Conservation (phyloP, 129 eudicot species). For the Apium graveolens region DNA sequence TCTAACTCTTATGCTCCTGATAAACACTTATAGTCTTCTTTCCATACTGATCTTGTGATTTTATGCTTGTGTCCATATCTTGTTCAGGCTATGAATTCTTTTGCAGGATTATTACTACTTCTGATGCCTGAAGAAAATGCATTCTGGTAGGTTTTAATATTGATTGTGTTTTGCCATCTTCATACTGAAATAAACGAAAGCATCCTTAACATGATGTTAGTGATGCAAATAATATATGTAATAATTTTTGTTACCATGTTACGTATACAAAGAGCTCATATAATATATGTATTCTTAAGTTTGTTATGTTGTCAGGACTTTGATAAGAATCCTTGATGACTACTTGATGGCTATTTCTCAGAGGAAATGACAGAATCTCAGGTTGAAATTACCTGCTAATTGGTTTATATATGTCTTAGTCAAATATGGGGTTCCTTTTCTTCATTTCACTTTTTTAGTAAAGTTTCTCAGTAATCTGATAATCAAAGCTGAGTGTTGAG, state of each 20-base stretch:
- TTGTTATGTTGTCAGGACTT: slow-evolving; percentile 53
- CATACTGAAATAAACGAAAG: not conserved
- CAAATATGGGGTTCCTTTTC: not conserved
- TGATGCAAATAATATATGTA: not conserved
- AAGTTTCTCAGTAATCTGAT: not conserved
- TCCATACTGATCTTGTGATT: not conserved
- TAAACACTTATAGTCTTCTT: not conserved
- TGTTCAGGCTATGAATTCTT: slow-evolving; percentile 93
- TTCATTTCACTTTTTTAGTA: not conserved
- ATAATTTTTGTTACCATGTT: not conserved
- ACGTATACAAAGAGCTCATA: not conserved
- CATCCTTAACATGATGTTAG: not conserved
- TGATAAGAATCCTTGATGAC: slow-evolving; percentile 90
- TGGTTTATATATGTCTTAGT: not conserved
- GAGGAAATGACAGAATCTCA: slow-evolving; percentile 95
- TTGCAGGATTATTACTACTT: slow-evolving; percentile 84
- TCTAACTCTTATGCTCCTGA: not conserved
- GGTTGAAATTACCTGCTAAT: slow-evolving; percentile 34
- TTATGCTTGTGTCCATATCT: slow-evolving; percentile 1
- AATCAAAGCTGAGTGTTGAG: not conserved
- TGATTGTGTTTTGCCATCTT: not conserved
- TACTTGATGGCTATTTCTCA: slow-evolving; percentile 91
- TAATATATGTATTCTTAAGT: slow-evolving; percentile 4
- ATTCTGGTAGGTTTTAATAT: slow-evolving; percentile 52
- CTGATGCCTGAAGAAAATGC: slow-evolving; percentile 99